Conservation (phyloP, 1,139 yeast genomes). For the Pichia sp. region DNA sequence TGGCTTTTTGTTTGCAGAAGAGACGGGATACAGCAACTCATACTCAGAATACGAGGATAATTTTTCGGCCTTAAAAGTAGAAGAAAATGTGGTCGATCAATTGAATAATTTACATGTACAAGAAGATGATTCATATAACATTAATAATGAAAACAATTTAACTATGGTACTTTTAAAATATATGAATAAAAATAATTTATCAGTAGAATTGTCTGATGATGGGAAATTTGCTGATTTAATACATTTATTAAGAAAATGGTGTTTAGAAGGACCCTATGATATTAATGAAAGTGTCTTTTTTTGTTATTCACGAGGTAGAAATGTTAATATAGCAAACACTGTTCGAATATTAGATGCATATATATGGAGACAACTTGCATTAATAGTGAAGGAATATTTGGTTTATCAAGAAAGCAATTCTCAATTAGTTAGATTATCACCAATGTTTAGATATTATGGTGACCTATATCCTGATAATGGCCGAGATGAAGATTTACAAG, state of each 20-base stretch:
- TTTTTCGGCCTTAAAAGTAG: not conserved
- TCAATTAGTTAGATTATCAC: constrained; percentile 8
- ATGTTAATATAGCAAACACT: constrained; percentile 4
- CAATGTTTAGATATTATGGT: constrained; percentile 17
- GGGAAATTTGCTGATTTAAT: constrained; percentile 9
- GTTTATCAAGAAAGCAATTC: not conserved
- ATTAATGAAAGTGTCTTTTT: not conserved
- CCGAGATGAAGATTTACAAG: constrained; percentile 4
- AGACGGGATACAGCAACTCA: not conserved
- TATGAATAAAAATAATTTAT: not conserved
- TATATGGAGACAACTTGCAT: constrained; percentile 10
- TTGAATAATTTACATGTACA: not conserved
- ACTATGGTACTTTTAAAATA: not conserved
- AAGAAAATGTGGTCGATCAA: not conserved
- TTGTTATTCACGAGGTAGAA: constrained; percentile 1
- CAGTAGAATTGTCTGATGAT: not conserved
- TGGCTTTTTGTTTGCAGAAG: no score
- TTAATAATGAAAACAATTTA: no score
- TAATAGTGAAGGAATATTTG: constrained; percentile 8
- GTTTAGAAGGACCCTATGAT: constrained; percentile 13
- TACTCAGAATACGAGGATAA: not conserved
- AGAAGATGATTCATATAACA: no score
- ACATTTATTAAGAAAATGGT: constrained; percentile 11
- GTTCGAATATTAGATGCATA: not conserved
- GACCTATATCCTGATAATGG: constrained; percentile 17